Base-by-base conservation (phyloP, 2,329 filamentous ascomycete genomes). In the Pseudopithomyces chartarum region DNA sequence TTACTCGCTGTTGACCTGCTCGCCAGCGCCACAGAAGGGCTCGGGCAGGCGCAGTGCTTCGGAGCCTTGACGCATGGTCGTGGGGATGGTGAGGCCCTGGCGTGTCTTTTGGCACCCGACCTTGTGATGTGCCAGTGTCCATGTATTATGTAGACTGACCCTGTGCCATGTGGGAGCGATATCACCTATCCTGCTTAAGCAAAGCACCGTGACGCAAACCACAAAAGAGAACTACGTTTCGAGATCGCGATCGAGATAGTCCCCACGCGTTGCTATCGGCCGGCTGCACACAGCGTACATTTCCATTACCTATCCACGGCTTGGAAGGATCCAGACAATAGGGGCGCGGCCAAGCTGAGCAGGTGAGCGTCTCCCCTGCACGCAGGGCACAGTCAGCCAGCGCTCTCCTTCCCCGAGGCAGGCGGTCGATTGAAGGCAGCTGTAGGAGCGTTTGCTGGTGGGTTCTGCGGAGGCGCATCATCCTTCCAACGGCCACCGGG, bases 1-100 rank as follows among this genome's bases (percentile, higher is more conserved):
- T 39, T 13, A 8, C 10, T 33, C 12, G 40, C 39, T 19, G 32
- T 17, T 66, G 64, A 59, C 68, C 65, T 59, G 60, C 56, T 62
- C 56, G 63, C 62, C 60, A 63, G 67, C 70, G 69, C 70, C 72
- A 72, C 68, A 40, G 64, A 61, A 69, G 67, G 67, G 66, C 69
- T 66, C 62, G 58, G 66, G 60, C 62, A 60, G 63, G 64, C 64
- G 69, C 67, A 68, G 58, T 61, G 67, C 67, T 64, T 70, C 64
- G 60, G 68, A 64, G 67, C 64, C 63, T 58, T 59, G 60, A 60
- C 61, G 63, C 63, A 48, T 51, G 65, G 62, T 57, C 52, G 67
- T 61, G 48, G 48, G 48, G 55, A 59, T 66, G 66, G 64, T 66
- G 66, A 67, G 62, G 68, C 63, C 60, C 61, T 65, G 63, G 63